Evolutionary conservation across 805 yeast genomes (phyloP).

Genomic region (Wickerhamia fluorescens): DNA sequence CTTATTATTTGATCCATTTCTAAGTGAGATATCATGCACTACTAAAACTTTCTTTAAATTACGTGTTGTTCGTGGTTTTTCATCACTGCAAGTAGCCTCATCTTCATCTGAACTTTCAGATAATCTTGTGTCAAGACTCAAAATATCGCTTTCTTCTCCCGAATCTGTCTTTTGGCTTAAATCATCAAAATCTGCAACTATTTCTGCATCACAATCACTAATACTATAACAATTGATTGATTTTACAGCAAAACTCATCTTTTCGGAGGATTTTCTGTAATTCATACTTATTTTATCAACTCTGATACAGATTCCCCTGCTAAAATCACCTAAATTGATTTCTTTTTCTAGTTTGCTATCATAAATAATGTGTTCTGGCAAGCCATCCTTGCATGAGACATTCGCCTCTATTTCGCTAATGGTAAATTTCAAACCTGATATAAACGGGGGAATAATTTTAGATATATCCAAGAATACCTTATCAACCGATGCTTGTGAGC

Average conservation of each 20-base stretch:
- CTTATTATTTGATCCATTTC: conserved; percentile 13
- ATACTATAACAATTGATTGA: conserved; percentile 27
- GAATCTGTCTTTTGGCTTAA: conserved; percentile 16
- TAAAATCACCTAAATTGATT: conserved; percentile 28
- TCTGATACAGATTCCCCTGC: conserved; percentile 30
- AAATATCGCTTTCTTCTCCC: conserved; percentile 21
- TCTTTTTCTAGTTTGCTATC: conserved; percentile 18
- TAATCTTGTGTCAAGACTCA: conserved; percentile 20
- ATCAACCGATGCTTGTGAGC: too few relatives aligned
- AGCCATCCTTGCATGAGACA: conserved; percentile 33
- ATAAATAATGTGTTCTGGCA: conserved; percentile 25
- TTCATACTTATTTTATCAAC: conserved; percentile 13
- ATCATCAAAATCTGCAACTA: conserved; percentile 25
- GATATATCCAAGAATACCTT: conserved; percentile 18
- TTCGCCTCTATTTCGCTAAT: conserved; percentile 23
- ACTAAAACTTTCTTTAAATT: conserved; percentile 28
- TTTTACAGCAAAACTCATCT: conserved; percentile 12
- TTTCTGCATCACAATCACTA: conserved; percentile 33
- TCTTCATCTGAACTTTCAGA: conserved; percentile 14
- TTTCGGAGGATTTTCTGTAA: conserved; percentile 17
- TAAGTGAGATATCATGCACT: conserved; percentile 18
- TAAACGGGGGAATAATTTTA: conserved; percentile 20
- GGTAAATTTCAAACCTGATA: conserved; percentile 21
- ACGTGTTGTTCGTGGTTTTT: conserved; percentile 9
- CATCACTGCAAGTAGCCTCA: conserved; percentile 5